These are phyloP conservation scores for Arabidopsis suecica DNA, from an alignment of 345 rosid species.

Conservation along the genomic window DNA sequence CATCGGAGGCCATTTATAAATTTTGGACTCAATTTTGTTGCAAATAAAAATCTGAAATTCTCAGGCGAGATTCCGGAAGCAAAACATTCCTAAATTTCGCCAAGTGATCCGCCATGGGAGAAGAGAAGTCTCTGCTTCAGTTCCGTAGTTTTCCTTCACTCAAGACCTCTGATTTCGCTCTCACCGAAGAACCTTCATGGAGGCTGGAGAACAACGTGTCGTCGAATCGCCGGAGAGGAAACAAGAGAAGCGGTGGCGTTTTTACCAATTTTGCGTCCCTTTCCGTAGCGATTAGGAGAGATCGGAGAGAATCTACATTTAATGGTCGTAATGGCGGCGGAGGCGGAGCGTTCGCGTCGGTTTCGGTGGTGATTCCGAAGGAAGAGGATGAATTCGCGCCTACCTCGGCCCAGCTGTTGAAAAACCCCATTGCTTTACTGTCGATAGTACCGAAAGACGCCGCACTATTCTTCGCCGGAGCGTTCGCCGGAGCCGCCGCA, in stretches of 20 bases:
- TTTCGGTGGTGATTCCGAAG: conserved; percentile 52
- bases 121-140: conserved; percentile 49
- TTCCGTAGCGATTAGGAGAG: conserved; percentile 29
- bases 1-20: conserved; percentile 35
- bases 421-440: conserved; percentile 71
- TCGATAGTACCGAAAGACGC: conserved; percentile 67
- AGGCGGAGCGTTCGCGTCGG: conserved; percentile 57
- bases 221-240: conserved; percentile 16
- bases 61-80: conserved; percentile 11
- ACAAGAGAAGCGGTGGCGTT: conserved; percentile 6
- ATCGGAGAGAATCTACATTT: conserved; percentile 22
- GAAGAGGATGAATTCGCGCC: conserved; percentile 61
- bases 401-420: conserved; percentile 65
- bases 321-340: conserved; percentile 3
- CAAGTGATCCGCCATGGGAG: conserved; percentile 52
- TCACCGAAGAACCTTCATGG: conserved; percentile 42
- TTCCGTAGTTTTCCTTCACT: conserved; percentile 54
- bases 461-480: conserved; percentile 81
- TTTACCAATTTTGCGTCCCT: conserved; percentile 37
- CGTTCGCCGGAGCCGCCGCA: conserved; percentile 87
- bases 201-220: conserved; percentile 38
- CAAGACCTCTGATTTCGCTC: conserved; percentile 45
- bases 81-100: background rate
- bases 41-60: conserved; percentile 19
- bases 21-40: conserved; percentile 16